Conservation (phyloP, 179 eudicot species). For the Beta lomatogona region DNA sequence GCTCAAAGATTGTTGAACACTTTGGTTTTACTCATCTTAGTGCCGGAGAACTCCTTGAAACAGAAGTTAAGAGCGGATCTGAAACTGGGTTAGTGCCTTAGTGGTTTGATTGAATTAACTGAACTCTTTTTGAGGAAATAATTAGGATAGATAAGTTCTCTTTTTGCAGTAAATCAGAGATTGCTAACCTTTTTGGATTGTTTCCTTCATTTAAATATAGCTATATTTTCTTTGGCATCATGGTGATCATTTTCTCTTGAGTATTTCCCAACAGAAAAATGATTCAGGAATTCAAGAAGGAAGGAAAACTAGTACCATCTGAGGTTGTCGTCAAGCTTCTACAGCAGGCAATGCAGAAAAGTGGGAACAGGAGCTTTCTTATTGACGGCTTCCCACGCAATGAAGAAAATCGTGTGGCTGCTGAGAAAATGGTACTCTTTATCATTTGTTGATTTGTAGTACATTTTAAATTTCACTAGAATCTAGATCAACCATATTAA, state of each 20-base stretch:
- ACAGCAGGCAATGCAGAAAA: constrained; percentile 58
- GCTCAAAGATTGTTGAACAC: constrained; percentile 60
- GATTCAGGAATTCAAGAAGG: constrained; percentile 69
- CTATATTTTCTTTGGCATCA: neutral
- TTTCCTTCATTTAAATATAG: neutral
- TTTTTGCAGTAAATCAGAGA: neutral
- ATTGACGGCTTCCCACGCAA: constrained; percentile 83
- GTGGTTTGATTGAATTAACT: neutral
- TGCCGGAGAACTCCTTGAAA: constrained; percentile 78
- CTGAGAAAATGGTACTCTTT: constrained; percentile 38
- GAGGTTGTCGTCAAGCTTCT: constrained; percentile 72
- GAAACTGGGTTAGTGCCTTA: constrained; percentile 42
- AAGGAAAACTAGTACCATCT: constrained; percentile 75
- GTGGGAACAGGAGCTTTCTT: constrained; percentile 54
- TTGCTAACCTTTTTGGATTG: neutral
- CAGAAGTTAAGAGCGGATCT: constrained; percentile 60
- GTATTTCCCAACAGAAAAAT: constrained; percentile 37
- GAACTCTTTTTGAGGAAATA: neutral
- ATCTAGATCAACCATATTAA: neutral
- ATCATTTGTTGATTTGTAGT: constrained; percentile 21
- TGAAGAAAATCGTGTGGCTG: constrained; percentile 72
- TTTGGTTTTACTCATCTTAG: constrained; percentile 84
- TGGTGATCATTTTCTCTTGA: neutral
- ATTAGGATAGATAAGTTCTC: neutral
- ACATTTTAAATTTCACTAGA: neutral